Conservation (phyloP, 1,284 basidiomycete species). For the Dichomitus squalens region DNA sequence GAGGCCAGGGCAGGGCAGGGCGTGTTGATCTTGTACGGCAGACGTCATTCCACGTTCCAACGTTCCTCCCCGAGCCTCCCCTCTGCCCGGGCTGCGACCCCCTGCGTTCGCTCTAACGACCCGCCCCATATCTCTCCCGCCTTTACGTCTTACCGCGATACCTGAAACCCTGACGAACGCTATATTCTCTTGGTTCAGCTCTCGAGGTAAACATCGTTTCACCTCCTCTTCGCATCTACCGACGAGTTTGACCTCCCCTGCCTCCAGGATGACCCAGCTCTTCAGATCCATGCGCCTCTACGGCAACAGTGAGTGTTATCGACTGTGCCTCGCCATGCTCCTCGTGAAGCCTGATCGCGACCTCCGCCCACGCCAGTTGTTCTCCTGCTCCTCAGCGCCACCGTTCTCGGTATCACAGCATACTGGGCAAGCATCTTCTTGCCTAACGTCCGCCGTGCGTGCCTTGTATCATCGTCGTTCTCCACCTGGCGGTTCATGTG, state of each 20-base stretch:
- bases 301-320: slow-evolving; percentile 29
- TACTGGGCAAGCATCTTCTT: slow-evolving; percentile 69
- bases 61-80: neutral
- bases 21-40: neutral
- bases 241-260: neutral
- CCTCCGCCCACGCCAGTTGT: slow-evolving; percentile 41
- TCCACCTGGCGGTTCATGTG: neutral
- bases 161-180: neutral
- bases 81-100: slow-evolving; percentile 10
- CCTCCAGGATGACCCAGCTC: slow-evolving; percentile 34
- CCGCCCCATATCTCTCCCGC: neutral
- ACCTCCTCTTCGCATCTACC: neutral
- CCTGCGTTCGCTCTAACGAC: slow-evolving; percentile 3
- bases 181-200: neutral
- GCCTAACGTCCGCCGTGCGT: slow-evolving; percentile 62
- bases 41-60: slow-evolving; percentile 13
- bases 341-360: slow-evolving; percentile 4
- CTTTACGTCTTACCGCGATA: neutral
- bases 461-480: neutral
- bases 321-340: neutral
- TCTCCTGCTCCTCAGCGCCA: slow-evolving; percentile 60
- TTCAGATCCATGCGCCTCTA: slow-evolving; percentile 37
- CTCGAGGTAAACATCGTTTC: slow-evolving; percentile 2
- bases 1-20: neutral
- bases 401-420: slow-evolving; percentile 66